Evolutionary conservation across 768 basidiomycete species (phyloP), one percentile per base, ranked within the genome.

Genomic region (Tulasnella sp.): DNA sequence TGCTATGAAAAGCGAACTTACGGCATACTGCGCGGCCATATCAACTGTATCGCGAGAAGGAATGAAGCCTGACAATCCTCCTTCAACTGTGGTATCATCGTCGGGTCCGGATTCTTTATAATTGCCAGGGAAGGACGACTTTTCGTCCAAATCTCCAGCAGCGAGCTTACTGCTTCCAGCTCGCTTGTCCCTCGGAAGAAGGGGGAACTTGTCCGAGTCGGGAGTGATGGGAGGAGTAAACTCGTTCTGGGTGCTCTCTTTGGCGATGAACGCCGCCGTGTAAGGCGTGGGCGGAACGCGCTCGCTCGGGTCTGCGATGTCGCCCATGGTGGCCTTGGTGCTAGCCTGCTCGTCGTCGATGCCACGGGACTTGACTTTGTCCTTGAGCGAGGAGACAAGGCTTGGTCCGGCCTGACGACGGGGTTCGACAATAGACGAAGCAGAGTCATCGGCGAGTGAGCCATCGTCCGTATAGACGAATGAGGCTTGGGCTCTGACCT

Each of bases 191-290:
- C 42, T 69, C 19, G 42, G 22, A 22, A 47, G 4, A 4, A 26
- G 26, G 37, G 71, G 64, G 64, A 72, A 72, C 29, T 72, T 72
- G 2, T 17, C 34, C 62, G 71, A 63, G 26, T 63, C 71, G 17
- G 71, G 71, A 36, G 71, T 72, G 5, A 72, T 72, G n/a, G 71
- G 71, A 29, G 71, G 71, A 32, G 71, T 72, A 17, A 72, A 72
- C 62, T 72, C 62, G 17, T 9, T 34, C 34, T 36, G 32, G 62
- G 37, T 19, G 36, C 16, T 62, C 22, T 62, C 59, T 14, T 59
- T 64, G 44, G 39, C 39, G 39, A 62, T 1, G 64, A 42, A 72
- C 32, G 52, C 71, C 59, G 62, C 37, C 22, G 62, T 65, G 35
- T 41, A 64, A 16, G 47, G 47, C 5, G 69, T 62, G 17, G 69